Evolutionary conservation across 345 rosid genomes (phyloP).

Genomic region (Hypericum androsaemum): DNA sequence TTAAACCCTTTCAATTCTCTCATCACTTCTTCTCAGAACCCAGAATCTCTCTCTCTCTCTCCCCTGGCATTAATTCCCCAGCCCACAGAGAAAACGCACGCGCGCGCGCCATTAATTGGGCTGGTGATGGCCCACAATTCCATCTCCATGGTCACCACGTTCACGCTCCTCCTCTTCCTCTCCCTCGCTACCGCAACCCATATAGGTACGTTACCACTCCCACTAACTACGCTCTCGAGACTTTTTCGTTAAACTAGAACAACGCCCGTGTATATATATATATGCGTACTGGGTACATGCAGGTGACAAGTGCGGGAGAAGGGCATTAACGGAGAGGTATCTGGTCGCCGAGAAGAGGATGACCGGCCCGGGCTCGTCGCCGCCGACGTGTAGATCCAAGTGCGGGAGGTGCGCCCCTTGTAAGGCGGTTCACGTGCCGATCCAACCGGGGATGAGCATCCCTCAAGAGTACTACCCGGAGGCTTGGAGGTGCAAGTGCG

Average conservation of each 20-base stretch:
- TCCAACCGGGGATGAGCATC: constrained; percentile 56
- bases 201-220: constrained; percentile 19
- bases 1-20: no score
- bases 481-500: constrained; percentile 98
- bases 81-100: no score
- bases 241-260: background rate
- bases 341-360: constrained; percentile 30
- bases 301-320: constrained; percentile 24
- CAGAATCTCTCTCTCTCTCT: no score
- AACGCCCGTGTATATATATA: background rate
- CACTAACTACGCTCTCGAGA: background rate
- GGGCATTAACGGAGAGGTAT: constrained; percentile 14
- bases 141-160: constrained; percentile 29
- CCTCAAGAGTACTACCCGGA: constrained; percentile 93
- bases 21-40: no score
- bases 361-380: constrained; percentile 58
- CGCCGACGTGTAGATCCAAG: constrained; percentile 83
- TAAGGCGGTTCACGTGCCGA: constrained; percentile 75
- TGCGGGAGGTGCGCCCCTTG: constrained; percentile 82
- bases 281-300: constrained; percentile 24
- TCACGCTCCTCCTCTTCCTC: constrained; percentile 48
- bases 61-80: no score
- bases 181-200: constrained; percentile 23
- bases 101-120: no score
- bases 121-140: no score